Evolutionary conservation across 1,284 basidiomycete species (phyloP).

Genomic region (Tilletia indica): DNA sequence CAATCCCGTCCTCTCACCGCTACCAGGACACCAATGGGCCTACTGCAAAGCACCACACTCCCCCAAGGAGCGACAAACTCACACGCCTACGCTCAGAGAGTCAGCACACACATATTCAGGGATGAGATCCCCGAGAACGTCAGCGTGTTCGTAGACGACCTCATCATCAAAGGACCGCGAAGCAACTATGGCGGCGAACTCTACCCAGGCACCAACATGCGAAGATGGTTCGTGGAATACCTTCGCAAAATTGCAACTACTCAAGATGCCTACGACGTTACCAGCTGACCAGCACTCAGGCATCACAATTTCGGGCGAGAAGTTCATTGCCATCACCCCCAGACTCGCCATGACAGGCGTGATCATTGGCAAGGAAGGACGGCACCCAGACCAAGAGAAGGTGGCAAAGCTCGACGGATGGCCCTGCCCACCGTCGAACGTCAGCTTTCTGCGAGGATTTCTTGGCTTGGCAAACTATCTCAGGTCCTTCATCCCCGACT

Average conservation of each 20-base stretch:
- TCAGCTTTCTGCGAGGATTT: background rate
- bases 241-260: background rate
- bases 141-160: background rate
- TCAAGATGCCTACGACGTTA: background rate
- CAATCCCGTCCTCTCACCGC: no score
- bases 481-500: no score
- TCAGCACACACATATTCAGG: background rate
- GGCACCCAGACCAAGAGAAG: background rate
- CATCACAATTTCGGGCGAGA: no score
- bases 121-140: background rate
- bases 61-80: no score
- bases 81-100: no score
- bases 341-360: no score
- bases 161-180: background rate
- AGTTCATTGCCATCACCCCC: background rate
- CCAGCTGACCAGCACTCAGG: background rate
- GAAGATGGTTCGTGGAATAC: no score
- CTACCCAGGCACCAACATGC: background rate
- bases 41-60: no score
- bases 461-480: background rate
- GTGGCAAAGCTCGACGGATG: background rate
- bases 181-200: background rate
- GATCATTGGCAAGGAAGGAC: background rate
- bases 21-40: no score
- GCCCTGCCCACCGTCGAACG: background rate